Conservation (phyloP, 2,329 filamentous ascomycete genomes). For the Neofusicoccum sp. region DNA sequence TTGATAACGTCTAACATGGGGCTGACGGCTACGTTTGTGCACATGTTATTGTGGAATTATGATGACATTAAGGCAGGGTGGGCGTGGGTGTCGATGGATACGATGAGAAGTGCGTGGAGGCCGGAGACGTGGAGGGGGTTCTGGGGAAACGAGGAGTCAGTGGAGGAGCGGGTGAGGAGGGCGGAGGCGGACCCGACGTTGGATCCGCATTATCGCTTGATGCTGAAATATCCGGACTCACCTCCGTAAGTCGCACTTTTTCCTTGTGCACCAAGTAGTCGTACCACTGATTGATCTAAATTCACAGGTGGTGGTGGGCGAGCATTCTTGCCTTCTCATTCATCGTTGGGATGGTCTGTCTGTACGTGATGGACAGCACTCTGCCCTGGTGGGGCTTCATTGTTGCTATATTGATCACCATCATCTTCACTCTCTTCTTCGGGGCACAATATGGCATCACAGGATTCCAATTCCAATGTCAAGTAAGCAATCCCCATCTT, state of each 20-base stretch:
- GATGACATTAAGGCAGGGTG: conserved; percentile 45
- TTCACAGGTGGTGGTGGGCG: conserved; percentile 32
- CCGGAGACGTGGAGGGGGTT: conserved; percentile 23
- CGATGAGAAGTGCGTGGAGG: no score
- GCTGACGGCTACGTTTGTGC: conserved; percentile 48
- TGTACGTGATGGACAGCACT: conserved; percentile 33
- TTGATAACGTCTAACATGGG: conserved; percentile 15
- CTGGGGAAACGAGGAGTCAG: conserved; percentile 26
- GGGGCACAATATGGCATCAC: conserved; percentile 29
- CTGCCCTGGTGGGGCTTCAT: conserved; percentile 39
- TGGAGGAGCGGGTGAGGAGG: conserved; percentile 28
- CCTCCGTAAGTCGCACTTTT: no score
- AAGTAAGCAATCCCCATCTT: neutral
- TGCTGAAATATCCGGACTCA: no score
- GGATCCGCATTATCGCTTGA: conserved; percentile 34
- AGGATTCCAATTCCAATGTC: conserved; percentile 22
- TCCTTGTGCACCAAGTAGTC: no score
- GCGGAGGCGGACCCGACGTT: conserved; percentile 29
- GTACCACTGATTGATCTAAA: no score
- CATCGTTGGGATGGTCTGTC: conserved; percentile 29
- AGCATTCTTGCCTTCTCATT: conserved; percentile 28
- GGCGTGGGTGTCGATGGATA: conserved; percentile 25
- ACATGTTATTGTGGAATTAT: conserved; percentile 38
- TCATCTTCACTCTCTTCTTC: conserved; percentile 32
- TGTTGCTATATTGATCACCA: conserved; percentile 28